A percentile compares a stretch with the other conserved stretches of the same genome.
phyloP scores from a whole-genome alignment of 2,329 filamentous ascomycete species.

The Colletotrichum theobromicola region DNA sequence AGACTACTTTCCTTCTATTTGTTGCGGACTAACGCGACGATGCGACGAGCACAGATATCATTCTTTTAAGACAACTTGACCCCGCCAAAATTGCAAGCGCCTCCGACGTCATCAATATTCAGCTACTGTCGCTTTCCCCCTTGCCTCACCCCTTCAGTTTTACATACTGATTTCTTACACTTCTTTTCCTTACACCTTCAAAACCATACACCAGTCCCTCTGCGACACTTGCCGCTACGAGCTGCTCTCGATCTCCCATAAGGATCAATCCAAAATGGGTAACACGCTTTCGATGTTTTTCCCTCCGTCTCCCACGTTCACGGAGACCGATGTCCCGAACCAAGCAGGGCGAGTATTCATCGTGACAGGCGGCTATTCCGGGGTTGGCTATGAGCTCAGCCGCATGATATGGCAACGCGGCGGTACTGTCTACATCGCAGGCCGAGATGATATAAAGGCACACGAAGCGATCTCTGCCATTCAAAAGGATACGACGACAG shows the following conservation, averaged over 20 bases:
- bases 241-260: neutral
- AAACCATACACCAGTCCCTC: fast-evolving
- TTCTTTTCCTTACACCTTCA: neutral
- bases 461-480: slow-evolving; percentile 45
- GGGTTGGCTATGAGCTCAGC: slow-evolving; percentile 51
- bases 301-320: neutral
- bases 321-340: neutral
- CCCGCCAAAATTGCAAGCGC: neutral
- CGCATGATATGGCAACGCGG: slow-evolving; percentile 55
- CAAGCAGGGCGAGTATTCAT: slow-evolving; percentile 34
- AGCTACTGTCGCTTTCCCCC: neutral
- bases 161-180: neutral
- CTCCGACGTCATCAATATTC: neutral
- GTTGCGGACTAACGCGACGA: too few relatives aligned
- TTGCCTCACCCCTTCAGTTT: neutral
- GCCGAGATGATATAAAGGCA: slow-evolving; percentile 42
- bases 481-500: slow-evolving; percentile 29
- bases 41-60: too few relatives aligned
- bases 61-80: neutral
- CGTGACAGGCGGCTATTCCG: slow-evolving; percentile 43
- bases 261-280: neutral
- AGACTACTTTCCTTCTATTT: neutral
- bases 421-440: slow-evolving; percentile 56
- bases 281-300: neutral
- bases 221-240: fast-evolving